Conservation (phyloP, 2,329 filamentous ascomycete species). For the Thelonectria olida region DNA sequence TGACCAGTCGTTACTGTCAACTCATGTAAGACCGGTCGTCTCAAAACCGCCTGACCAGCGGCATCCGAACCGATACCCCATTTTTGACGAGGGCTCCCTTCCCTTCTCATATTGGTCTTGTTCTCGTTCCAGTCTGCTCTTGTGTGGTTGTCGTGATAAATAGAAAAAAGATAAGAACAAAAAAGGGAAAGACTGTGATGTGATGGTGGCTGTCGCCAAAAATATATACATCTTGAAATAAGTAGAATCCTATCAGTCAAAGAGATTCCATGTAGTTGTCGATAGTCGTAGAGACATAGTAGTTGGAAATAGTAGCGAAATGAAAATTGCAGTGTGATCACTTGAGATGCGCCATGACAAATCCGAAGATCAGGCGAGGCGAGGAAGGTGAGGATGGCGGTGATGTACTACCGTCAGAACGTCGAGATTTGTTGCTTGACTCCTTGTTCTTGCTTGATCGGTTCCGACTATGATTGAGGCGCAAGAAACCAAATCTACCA, state of each 20-base stretch:
- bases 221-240: constrained; percentile 5
- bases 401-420: constrained; percentile 29
- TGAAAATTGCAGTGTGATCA: constrained; percentile 18
- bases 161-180: constrained; percentile 20
- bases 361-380: not conserved
- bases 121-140: constrained; percentile 10
- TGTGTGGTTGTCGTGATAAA: constrained; percentile 31
- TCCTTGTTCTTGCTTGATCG: constrained; percentile 15
- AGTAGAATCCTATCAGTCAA: not conserved
- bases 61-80: constrained; percentile 9
- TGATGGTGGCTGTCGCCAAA: constrained; percentile 1
- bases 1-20: not conserved
- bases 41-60: constrained; percentile 1
- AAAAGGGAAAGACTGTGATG: constrained; percentile 1
- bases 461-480: constrained; percentile 50
- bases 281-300: constrained; percentile 17
- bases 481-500: constrained; percentile 47
- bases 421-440: not conserved
- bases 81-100: not conserved
- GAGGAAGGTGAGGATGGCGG: constrained; percentile 32
- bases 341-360: constrained; percentile 45
- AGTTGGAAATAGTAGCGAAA: constrained; percentile 7
- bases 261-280: constrained; percentile 7
- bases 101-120: constrained; percentile 7
- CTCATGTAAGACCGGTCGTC: not conserved